Evolutionary conservation across 305 asterid species (phyloP).

Genomic region (Salvia sclarea): DNA sequence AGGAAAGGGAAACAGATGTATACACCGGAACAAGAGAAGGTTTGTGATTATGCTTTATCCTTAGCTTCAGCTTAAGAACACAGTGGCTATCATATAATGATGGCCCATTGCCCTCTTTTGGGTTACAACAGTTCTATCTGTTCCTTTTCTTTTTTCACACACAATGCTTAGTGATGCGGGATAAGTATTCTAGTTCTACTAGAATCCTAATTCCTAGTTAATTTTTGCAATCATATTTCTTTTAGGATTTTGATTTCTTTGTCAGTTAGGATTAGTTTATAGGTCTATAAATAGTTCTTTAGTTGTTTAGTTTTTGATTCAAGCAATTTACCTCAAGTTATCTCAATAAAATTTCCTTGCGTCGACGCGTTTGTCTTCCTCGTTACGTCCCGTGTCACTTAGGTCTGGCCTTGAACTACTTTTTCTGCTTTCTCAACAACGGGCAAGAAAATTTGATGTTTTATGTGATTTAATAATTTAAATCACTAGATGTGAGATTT

Average conservation of each 20-base stretch:
- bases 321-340: too few species aligned
- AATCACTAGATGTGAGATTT: conserved; percentile 4
- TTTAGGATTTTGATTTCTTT: too few species aligned
- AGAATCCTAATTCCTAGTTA: too few species aligned
- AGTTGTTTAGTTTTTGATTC: too few species aligned
- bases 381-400: too few species aligned
- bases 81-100: conserved; percentile 12
- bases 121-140: conserved; percentile 16
- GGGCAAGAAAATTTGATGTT: conserved; percentile 20
- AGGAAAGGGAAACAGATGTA: conserved; percentile 85
- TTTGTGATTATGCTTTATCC: conserved; percentile 36
- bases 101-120: conserved; percentile 19
- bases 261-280: too few species aligned
- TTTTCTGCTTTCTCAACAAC: conserved; percentile 16
- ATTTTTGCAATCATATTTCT: too few species aligned
- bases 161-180: neutral
- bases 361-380: too few species aligned
- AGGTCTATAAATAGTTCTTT: too few species aligned
- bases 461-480: conserved; percentile 8
- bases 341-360: too few species aligned
- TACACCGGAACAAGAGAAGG: conserved; percentile 88
- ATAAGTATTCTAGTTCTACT: too few species aligned
- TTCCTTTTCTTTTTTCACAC: conserved; percentile 21
- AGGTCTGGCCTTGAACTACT: conserved; percentile 1
- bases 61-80: conserved; percentile 23